These are phyloP conservation scores for Alternaria tenuissima DNA, from an alignment of 2,329 filamentous ascomycete genomes.

Conservation along the genomic window DNA sequence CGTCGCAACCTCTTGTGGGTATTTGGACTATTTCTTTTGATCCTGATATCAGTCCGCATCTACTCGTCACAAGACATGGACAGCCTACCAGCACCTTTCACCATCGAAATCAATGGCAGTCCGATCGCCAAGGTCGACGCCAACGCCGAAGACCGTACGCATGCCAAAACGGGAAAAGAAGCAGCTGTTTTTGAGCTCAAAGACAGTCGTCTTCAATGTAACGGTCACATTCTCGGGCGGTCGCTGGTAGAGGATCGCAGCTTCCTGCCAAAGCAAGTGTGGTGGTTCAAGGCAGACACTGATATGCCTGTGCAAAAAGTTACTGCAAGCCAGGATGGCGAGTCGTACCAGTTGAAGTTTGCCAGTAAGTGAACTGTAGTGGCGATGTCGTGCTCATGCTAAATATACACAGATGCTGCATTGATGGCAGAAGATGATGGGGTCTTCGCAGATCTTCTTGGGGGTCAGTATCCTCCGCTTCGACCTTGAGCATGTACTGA, in stretches of 20 bases:
- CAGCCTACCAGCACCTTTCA: constrained; percentile 27
- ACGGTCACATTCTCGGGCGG: constrained; percentile 30
- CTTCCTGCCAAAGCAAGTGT: constrained; percentile 30
- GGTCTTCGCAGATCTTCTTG: constrained; percentile 23
- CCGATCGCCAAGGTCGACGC: constrained; percentile 25
- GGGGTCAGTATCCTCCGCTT: constrained; percentile 14
- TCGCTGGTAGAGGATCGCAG: constrained; percentile 26
- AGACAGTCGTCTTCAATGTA: constrained; percentile 24
- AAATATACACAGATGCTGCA: constrained; percentile 14
- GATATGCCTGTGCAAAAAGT: constrained; percentile 23
- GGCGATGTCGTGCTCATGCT: not conserved
- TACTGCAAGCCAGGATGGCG: constrained; percentile 24
- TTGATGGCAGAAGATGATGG: constrained; percentile 20
- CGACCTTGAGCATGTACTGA: not conserved
- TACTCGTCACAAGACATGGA: constrained; percentile 23
- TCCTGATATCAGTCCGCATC: constrained; percentile 7
- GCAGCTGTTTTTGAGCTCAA: constrained; percentile 32
- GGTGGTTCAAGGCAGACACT: constrained; percentile 32
- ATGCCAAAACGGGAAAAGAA: constrained; percentile 27
- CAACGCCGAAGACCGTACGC: constrained; percentile 22
- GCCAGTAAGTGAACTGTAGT: constrained; percentile 21
- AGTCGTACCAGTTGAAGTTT: constrained; percentile 25
- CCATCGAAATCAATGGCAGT: constrained; percentile 31
- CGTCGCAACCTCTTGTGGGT: constrained; percentile 15
- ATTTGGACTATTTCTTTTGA: constrained; percentile 9